phyloP scores from a whole-genome alignment of 1,284 basidiomycete genomes.

The Limonomyces culmigenus region DNA sequence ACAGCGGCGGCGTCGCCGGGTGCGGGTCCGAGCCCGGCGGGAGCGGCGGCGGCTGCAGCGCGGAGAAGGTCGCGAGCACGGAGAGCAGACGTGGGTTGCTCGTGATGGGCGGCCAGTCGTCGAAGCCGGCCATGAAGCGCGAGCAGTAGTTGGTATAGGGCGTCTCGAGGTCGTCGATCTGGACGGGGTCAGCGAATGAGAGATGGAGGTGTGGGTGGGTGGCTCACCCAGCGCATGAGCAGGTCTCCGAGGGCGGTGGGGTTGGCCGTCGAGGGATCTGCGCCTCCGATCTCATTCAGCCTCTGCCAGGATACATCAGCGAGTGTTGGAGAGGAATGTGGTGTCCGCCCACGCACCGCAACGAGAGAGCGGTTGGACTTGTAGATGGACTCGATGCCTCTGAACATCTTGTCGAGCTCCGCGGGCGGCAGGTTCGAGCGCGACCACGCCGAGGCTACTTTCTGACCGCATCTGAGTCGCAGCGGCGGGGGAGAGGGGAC shows the following conservation, averaged over 20 bases:
- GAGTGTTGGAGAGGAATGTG: too few species aligned
- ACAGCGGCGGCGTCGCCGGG: slow-evolving; percentile 27
- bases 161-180: slow-evolving; percentile 82
- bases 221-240: slow-evolving; percentile 85
- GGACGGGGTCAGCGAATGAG: slow-evolving; percentile 4
- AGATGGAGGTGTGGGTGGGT: slow-evolving; percentile 1
- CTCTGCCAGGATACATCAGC: slow-evolving; percentile 48
- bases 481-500: slow-evolving; percentile 8
- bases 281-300: slow-evolving; percentile 85
- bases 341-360: slow-evolving; percentile 28
- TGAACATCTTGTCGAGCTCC: slow-evolving; percentile 88
- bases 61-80: slow-evolving; percentile 60
- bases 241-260: slow-evolving; percentile 92
- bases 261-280: slow-evolving; percentile 77
- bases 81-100: slow-evolving; percentile 55
- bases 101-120: slow-evolving; percentile 66
- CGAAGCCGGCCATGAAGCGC: slow-evolving; percentile 67
- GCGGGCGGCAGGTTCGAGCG: slow-evolving; percentile 84
- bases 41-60: slow-evolving; percentile 38
- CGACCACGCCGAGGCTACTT: slow-evolving; percentile 95
- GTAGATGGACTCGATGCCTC: slow-evolving; percentile 83
- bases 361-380: slow-evolving; percentile 78
- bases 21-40: slow-evolving; percentile 18
- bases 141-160: slow-evolving; percentile 77
- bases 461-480: slow-evolving; percentile 27